Evolutionary conservation across 2,329 filamentous ascomycete species (phyloP).

Genomic region (Graphiopsis chlorocephala): DNA sequence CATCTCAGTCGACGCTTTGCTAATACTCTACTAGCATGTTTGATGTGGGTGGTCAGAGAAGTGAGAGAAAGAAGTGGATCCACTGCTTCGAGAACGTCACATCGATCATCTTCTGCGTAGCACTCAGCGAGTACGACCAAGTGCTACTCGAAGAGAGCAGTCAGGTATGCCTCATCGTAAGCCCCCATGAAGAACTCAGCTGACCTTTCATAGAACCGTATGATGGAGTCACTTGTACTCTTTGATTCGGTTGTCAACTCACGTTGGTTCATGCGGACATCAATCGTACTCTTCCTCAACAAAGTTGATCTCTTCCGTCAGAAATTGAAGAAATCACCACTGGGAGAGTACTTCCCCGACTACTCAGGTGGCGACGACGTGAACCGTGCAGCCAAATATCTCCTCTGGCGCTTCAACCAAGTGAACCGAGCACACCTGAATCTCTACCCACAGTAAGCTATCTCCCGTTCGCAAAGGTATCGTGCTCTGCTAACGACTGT

Average conservation of each 20-base stretch:
- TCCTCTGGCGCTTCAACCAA: conserved; percentile 98
- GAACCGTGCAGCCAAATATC: conserved; percentile 95
- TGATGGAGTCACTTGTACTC: conserved; percentile 96
- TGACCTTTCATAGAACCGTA: conserved; percentile 70
- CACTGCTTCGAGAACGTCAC: conserved; percentile 99
- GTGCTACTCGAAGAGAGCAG: conserved; percentile 95
- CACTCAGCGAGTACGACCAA: conserved; percentile 96
- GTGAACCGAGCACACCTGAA: conserved; percentile 96
- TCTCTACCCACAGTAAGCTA: conserved; percentile 89
- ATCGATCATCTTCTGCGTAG: conserved; percentile 98
- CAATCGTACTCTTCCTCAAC: conserved; percentile 97
- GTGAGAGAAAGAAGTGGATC: conserved; percentile 99
- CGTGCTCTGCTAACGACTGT: conserved; percentile 15
- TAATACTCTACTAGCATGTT: conserved; percentile 72
- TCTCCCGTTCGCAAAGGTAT: not conserved
- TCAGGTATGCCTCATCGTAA: conserved; percentile 62
- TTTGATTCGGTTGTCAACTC: conserved; percentile 99
- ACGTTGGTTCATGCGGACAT: conserved; percentile 97
- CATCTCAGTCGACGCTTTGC: not conserved
- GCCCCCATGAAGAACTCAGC: not conserved
- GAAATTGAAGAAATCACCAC: conserved; percentile 82
- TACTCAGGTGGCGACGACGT: conserved; percentile 98
- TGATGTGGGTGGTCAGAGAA: conserved; percentile 93
- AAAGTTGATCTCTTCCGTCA: conserved; percentile 98
- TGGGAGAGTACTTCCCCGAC: conserved; percentile 95